Evolutionary conservation across 805 yeast species (phyloP).

Genomic region (Candida sakaeoensis): DNA sequence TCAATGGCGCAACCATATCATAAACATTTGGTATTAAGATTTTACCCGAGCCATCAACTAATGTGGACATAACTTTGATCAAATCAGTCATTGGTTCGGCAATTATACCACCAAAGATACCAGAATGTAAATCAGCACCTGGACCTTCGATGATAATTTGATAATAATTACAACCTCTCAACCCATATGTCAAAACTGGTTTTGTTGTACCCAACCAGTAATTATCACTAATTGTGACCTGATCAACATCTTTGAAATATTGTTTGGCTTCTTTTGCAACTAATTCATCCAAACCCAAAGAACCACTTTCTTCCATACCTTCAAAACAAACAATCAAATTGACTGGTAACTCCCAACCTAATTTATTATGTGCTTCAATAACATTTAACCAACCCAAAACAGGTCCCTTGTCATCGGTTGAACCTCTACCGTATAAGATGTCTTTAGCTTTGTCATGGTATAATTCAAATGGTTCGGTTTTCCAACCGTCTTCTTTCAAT

Average conservation of each 20-base stretch:
- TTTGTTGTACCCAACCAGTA: constrained; percentile 98
- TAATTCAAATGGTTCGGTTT: constrained; percentile 82
- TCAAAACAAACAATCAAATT: constrained; percentile 91
- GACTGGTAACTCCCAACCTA: constrained; percentile 87
- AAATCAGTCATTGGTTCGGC: constrained; percentile 98
- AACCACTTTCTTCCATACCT: constrained; percentile 99
- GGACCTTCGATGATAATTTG: constrained; percentile 83
- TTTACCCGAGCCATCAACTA: constrained; percentile 79
- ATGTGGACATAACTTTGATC: constrained; percentile 66
- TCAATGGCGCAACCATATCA: constrained; percentile 94
- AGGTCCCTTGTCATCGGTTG: constrained; percentile 98
- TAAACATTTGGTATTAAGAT: constrained; percentile 83
- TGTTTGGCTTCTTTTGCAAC: constrained; percentile 72
- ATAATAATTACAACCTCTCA: constrained; percentile 95
- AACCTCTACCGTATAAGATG: constrained; percentile 84
- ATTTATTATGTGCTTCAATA: constrained; percentile 82
- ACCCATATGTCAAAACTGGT: constrained; percentile 96
- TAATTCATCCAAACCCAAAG: constrained; percentile 82
- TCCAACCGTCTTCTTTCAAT: constrained; percentile 88
- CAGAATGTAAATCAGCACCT: constrained; percentile 94
- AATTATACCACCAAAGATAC: constrained; percentile 94
- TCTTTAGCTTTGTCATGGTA: constrained; percentile 56
- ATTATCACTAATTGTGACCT: constrained; percentile 94
- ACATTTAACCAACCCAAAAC: constrained; percentile 95
- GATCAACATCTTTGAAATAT: constrained; percentile 86